Percentiles rank a stretch among this genome's conserved stretches.
These are phyloP conservation scores for Mercurialis annua DNA, from an alignment of 345 rosid species.

Conservation along the genomic window DNA sequence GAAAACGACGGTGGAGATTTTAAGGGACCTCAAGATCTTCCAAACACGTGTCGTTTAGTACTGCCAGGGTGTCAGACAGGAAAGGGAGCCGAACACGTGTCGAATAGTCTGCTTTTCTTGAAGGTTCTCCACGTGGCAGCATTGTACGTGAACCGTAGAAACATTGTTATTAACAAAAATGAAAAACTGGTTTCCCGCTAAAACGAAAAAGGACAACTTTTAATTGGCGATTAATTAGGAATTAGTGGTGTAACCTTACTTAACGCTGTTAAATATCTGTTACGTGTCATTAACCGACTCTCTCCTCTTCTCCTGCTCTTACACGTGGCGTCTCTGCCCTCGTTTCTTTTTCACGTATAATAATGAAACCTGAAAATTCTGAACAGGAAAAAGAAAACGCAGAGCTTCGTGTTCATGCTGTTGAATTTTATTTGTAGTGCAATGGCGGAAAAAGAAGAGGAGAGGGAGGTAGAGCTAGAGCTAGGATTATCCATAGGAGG, in stretches of 20 bases:
- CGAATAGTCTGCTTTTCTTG: constrained; percentile 2
- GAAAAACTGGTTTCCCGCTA: constrained; percentile 25
- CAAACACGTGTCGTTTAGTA: constrained; percentile 22
- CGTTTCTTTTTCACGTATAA: constrained; percentile 5
- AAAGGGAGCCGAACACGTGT: constrained; percentile 13
- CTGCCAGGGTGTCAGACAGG: constrained; percentile 5
- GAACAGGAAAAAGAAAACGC: constrained; percentile 1
- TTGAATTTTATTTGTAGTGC: background rate
- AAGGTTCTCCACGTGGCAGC: constrained; percentile 21
- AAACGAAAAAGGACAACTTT: constrained; percentile 21
- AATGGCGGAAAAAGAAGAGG: constrained; percentile 29
- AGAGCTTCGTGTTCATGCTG: background rate
- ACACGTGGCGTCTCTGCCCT: constrained; percentile 40
- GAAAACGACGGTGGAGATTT: constrained; percentile 21
- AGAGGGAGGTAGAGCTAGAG: constrained; percentile 46
- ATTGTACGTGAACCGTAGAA: background rate
- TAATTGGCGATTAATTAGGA: constrained; percentile 31
- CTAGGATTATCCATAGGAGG: constrained; percentile 60
- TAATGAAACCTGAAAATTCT: constrained; percentile 4
- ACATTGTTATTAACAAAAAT: background rate
- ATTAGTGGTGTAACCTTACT: constrained; percentile 29
- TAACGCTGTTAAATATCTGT: constrained; percentile 21
- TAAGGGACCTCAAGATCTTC: constrained; percentile 26
- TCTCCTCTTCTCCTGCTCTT: constrained; percentile 12
- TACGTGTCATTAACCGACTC: constrained; percentile 35